A percentile compares a stretch with the other conserved stretches of the same genome.
These are phyloP conservation scores for Asterionellopsis glacialis DNA, from an alignment of 108 stramenopile species.

Conservation along the genomic window DNA sequence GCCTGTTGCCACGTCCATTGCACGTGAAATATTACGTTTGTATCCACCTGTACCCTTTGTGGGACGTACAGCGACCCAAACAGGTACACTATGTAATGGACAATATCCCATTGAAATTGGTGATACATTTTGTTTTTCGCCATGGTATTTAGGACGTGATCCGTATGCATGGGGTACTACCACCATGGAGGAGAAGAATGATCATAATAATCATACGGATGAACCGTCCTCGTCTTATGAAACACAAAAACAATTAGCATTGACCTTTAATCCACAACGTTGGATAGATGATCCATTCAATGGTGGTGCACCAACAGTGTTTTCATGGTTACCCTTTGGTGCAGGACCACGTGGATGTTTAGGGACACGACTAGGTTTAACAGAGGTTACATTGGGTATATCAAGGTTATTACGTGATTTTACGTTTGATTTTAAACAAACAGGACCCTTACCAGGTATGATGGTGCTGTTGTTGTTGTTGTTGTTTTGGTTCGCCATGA, in stretches of 20 bases:
- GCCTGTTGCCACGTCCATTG: constrained; percentile 8
- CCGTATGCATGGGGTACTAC: constrained; percentile 8
- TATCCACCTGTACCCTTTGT: constrained; percentile 21
- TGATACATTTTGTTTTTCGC: constrained; percentile 14
- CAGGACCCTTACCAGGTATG: constrained; percentile 1
- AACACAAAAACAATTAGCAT: no score
- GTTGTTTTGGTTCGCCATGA: no score
- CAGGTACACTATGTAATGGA: background rate
- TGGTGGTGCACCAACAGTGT: constrained; percentile 9
- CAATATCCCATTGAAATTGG: constrained; percentile 8
- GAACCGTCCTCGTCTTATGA: no score
- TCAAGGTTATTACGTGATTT: constrained; percentile 12
- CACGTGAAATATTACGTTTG: constrained; percentile 13
- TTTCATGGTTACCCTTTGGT: constrained; percentile 21
- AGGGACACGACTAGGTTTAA: constrained; percentile 19
- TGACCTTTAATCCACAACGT: constrained; percentile 13
- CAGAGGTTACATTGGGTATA: constrained; percentile 9
- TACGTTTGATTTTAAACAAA: constrained; percentile 10
- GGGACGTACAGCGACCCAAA: constrained; percentile 9
- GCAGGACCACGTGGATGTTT: constrained; percentile 20
- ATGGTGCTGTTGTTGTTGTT: no score
- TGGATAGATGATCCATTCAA: constrained; percentile 13
- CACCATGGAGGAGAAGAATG: background rate
- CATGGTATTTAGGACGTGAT: constrained; percentile 17
- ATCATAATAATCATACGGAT: no score